phyloP scores from a whole-genome alignment of 768 basidiomycete species.

The Pulveroboletus sp. region DNA sequence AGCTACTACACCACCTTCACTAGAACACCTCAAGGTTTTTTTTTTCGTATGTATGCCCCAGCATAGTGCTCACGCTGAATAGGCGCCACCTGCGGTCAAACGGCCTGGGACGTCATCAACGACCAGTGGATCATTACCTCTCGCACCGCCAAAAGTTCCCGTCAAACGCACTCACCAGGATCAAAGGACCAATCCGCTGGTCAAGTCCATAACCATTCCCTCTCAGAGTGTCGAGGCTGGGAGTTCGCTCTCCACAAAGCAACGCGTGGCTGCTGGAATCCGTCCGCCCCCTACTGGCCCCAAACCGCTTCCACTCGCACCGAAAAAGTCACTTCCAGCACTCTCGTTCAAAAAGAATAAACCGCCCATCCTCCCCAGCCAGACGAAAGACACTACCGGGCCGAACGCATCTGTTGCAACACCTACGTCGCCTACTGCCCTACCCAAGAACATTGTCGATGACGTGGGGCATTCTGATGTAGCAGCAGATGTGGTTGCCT shows the following conservation, averaged over 20 bases:
- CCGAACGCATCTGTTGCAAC: neutral
- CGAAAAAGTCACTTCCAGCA: constrained; percentile 26
- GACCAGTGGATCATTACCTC: neutral
- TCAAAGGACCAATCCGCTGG: constrained; percentile 28
- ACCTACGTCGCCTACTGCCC: constrained; percentile 13
- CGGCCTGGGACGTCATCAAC: constrained; percentile 5
- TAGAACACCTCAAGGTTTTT: constrained; percentile 13
- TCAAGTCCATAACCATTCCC: constrained; percentile 29
- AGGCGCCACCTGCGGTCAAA: constrained; percentile 5
- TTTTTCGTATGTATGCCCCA: neutral
- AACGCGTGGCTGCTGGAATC: constrained; percentile 43
- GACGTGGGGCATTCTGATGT: no score
- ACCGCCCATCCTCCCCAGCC: constrained; percentile 8
- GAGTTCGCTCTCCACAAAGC: constrained; percentile 49
- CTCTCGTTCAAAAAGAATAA: constrained; percentile 47
- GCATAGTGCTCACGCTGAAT: neutral
- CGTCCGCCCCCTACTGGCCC: constrained; percentile 33
- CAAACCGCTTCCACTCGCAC: constrained; percentile 28
- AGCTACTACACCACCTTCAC: neutral
- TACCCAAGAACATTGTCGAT: neutral
- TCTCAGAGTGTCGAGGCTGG: constrained; percentile 23
- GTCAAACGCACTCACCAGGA: constrained; percentile 29
- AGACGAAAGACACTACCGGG: constrained; percentile 12
- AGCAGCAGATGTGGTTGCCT: constrained; percentile 1
- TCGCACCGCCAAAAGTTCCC: constrained; percentile 14